A percentile compares a stretch with the other conserved stretches of the same genome.
Conservation (phyloP, 1,284 basidiomycete genomes). For the Tranzscheliella williamsii region DNA sequence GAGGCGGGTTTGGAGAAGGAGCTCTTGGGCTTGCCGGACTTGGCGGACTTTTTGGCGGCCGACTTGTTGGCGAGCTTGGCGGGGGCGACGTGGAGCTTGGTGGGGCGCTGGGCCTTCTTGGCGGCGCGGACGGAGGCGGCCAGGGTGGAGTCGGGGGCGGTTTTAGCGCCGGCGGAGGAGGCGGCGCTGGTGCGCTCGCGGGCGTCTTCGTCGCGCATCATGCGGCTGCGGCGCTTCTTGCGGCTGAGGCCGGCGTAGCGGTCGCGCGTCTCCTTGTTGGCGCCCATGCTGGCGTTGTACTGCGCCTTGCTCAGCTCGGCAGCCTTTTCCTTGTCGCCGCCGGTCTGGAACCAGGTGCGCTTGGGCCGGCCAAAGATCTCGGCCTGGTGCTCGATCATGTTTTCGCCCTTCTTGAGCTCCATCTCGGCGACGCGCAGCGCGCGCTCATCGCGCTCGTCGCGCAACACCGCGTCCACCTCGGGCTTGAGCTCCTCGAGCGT, state of each 20-base stretch:
- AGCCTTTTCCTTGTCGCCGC: constrained; percentile 73
- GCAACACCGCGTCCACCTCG: constrained; percentile 79
- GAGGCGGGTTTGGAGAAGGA: too few species aligned
- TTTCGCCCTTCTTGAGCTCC: constrained; percentile 92
- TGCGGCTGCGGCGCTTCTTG: constrained; percentile 42
- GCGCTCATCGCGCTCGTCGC: constrained; percentile 95
- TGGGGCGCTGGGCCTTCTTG: constrained; percentile 50
- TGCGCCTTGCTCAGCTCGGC: constrained; percentile 23
- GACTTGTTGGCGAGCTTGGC: constrained; percentile 9
- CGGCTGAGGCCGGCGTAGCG: constrained; percentile 53
- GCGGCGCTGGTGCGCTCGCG: constrained; percentile 29
- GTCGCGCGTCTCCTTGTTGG: constrained; percentile 7
- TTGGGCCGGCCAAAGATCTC: constrained; percentile 94
- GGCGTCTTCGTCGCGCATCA: constrained; percentile 52
- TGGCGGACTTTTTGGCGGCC: constrained; percentile 2
- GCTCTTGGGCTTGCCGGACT: constrained; percentile 25
- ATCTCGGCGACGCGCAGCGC: constrained; percentile 76
- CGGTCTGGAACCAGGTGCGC: constrained; percentile 94
- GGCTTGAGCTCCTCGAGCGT: constrained; percentile 74
- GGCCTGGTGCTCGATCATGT: constrained; percentile 89
- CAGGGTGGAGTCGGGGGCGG: constrained; percentile 17
- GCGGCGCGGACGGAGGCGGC: constrained; percentile 50
- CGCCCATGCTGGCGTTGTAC: constrained; percentile 45
- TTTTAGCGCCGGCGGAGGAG: constrained; percentile 1
- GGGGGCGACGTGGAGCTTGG: constrained; percentile 43